Evolutionary conservation across 164 flowering plant genomes (phyloP), one percentile per base, ranked within the genome.

Genomic region (Hamamelis virginiana): DNA sequence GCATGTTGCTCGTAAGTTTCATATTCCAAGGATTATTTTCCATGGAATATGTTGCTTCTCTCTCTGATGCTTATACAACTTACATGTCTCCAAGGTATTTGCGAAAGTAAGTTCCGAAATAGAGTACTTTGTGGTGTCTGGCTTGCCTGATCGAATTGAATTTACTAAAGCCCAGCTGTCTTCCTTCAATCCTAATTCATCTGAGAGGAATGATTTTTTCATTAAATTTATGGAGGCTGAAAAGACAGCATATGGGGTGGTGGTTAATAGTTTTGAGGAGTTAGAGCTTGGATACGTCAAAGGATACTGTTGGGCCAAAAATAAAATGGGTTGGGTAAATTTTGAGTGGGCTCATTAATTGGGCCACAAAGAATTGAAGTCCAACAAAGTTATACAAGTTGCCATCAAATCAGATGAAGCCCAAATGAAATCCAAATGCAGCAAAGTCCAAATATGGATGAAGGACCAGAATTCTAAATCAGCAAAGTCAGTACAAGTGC

Each of bases 211-310:
- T 1, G 76, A 74, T 28, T 5, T 80, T 2, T 57, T 69, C 0
- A 51, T 68, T 9, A 58, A 75, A 50, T 65, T 80, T 27, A 43
- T 48, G 3, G 81, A 69, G 21, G 82, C 85, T 19, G 87, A 84
- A 46, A 0, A n/a, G 8, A n/a, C 52, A 8, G 62, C 80, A 13
- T 66, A 66, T 25, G 87, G 85, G 8, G 74, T 81, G 8, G 55
- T 84, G 41, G 67, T 74, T 8, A 84, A 84, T 47, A 75, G 64
- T 33, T 84, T 84, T 43, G 16, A 67, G 0, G 80, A 72, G 25
- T 22, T 84, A 19, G 85, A 82, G 72, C 59, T n/a, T 9, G 66
- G 51, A 0, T 80, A 28, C 43, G 53, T 64, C 0, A 59, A 74
- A 23, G 72, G 27, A 10, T 81, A 63, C 68, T n/a, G n/a, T n/a